phyloP scores from a whole-genome alignment of 2,329 filamentous ascomycete genomes.

The Didymella segeticola region DNA sequence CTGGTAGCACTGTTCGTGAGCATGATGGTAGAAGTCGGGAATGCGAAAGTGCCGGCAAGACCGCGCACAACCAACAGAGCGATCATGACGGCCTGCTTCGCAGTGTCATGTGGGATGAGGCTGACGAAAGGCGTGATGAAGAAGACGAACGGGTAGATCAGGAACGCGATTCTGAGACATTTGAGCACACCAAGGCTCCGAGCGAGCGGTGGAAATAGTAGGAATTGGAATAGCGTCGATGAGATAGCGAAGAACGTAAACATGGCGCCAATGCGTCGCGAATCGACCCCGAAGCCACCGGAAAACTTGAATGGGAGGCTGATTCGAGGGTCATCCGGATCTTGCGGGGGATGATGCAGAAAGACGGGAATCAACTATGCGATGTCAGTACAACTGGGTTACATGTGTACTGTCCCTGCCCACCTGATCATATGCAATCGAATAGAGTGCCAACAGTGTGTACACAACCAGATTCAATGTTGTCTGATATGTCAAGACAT shows the following conservation, averaged over 20 bases:
- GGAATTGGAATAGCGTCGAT: slow-evolving; percentile 83
- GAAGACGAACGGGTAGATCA: slow-evolving; percentile 77
- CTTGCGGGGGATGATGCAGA: slow-evolving; percentile 73
- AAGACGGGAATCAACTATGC: slow-evolving; percentile 77
- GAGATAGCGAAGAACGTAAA: slow-evolving; percentile 83
- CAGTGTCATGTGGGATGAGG: slow-evolving; percentile 59
- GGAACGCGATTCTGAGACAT: slow-evolving; percentile 72
- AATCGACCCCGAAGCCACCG: slow-evolving; percentile 78
- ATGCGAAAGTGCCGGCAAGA: slow-evolving; percentile 79
- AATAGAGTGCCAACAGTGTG: slow-evolving; percentile 80
- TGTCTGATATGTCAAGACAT: slow-evolving; percentile 78
- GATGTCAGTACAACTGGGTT: slow-evolving; percentile 10
- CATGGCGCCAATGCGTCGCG: slow-evolving; percentile 79
- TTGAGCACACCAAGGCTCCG: slow-evolving; percentile 74
- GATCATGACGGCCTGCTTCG: slow-evolving; percentile 68
- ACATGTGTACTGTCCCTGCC: neutral
- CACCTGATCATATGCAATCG: slow-evolving; percentile 80
- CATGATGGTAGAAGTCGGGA: slow-evolving; percentile 88
- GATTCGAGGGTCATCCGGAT: slow-evolving; percentile 60
- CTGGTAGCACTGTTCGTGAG: slow-evolving; percentile 85
- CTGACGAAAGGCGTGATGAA: slow-evolving; percentile 81
- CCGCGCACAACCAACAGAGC: slow-evolving; percentile 76
- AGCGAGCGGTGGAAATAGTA: slow-evolving; percentile 80
- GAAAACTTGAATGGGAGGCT: slow-evolving; percentile 80
- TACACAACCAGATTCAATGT: slow-evolving; percentile 78